These are phyloP conservation scores for Pythium pyrilobum DNA, from an alignment of 352 stramenopile genomes.

Conservation along the genomic window DNA sequence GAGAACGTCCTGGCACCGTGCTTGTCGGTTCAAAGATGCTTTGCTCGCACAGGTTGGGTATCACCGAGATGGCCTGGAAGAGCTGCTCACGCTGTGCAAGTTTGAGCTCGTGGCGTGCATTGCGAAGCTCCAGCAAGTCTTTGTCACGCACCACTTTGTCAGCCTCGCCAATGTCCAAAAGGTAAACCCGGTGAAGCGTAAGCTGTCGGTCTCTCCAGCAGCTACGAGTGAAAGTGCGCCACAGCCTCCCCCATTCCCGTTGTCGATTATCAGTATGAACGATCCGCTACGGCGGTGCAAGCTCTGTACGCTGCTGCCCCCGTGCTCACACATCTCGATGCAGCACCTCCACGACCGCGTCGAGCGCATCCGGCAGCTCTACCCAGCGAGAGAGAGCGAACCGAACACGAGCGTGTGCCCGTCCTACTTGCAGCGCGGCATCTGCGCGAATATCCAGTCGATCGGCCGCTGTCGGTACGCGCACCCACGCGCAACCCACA, in stretches of 20 bases:
- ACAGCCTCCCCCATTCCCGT: constrained; percentile 30
- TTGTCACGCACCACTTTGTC: constrained; percentile 45
- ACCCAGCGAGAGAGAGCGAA: constrained; percentile 24
- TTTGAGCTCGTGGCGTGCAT: constrained; percentile 40
- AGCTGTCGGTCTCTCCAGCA: neutral
- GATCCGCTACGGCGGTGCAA: constrained; percentile 51
- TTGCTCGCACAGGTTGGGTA: constrained; percentile 44
- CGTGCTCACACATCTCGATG: constrained; percentile 49
- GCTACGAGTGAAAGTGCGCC: neutral
- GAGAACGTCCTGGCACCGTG: too few relatives aligned
- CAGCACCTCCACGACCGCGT: constrained; percentile 42
- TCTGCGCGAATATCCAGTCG: constrained; percentile 58
- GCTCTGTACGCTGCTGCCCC: constrained; percentile 61
- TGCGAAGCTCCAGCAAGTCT: constrained; percentile 39
- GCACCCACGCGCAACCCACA: constrained; percentile 45
- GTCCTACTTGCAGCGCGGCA: constrained; percentile 38
- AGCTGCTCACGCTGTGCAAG: constrained; percentile 24
- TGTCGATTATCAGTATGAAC: constrained; percentile 57
- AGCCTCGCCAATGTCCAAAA: constrained; percentile 54
- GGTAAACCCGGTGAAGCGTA: neutral
- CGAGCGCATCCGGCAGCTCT: constrained; percentile 36
- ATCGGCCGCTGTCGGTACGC: constrained; percentile 58
- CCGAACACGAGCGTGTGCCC: constrained; percentile 25
- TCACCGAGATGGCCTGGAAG: constrained; percentile 48
- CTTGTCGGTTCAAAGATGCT: too few relatives aligned